Conservation (phyloP, 257 asterid species). For the Solanum dulcamara region DNA sequence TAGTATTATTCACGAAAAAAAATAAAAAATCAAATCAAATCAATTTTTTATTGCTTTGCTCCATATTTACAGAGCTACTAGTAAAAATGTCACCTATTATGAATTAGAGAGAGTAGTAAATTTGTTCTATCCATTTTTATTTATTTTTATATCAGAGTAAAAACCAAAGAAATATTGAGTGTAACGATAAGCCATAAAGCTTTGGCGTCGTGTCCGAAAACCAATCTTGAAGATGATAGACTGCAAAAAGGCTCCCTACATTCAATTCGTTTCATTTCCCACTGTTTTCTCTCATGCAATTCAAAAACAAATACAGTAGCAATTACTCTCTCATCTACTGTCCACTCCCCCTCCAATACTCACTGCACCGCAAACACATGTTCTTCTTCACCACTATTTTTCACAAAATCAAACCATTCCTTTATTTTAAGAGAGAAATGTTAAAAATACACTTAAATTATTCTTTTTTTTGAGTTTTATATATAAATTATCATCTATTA, state of each 20-base stretch:
- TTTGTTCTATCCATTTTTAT: too few species aligned
- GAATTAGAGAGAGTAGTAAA: too few species aligned
- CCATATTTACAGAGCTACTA: too few species aligned
- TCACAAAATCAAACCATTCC: not conserved
- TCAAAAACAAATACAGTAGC: not conserved
- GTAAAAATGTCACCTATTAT: too few species aligned
- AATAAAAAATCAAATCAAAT: not conserved
- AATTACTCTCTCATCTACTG: constrained; percentile 17
- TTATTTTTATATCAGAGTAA: not conserved
- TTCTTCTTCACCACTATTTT: constrained; percentile 12
- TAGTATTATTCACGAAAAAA: too few species aligned
- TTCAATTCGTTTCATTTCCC: constrained; percentile 22
- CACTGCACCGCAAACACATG: constrained; percentile 17
- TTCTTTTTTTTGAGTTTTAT: too few species aligned
- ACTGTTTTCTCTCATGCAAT: constrained; percentile 1
- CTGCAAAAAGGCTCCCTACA: constrained; percentile 10
- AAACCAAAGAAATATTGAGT: not conserved
- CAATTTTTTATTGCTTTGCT: too few species aligned
- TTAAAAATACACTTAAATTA: too few species aligned
- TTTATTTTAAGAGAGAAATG: too few species aligned
- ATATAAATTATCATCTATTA: too few species aligned
- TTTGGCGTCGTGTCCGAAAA: not conserved
- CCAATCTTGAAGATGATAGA: constrained; percentile 3
- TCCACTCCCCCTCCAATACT: not conserved
- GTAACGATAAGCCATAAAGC: not conserved